phyloP scores from a whole-genome alignment of 495 filamentous ascomycete species.

The Tuber magnatum region DNA sequence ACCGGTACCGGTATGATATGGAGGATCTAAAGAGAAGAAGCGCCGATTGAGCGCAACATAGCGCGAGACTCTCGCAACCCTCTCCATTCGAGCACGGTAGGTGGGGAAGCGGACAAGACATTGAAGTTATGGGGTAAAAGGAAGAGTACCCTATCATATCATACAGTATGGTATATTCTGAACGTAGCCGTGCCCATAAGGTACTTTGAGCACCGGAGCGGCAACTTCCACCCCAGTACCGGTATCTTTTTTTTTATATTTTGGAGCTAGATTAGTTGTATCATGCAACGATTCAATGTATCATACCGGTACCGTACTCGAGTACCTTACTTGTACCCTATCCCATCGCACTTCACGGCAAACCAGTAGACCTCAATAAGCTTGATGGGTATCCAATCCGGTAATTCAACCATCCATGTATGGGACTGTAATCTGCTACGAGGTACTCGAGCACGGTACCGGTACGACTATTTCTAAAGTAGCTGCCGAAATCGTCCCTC shows the following conservation, averaged over 20 bases:
- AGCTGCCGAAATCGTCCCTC: neutral
- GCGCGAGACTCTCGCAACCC: neutral
- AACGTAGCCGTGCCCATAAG: neutral
- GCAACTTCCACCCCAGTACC: neutral
- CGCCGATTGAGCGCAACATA: neutral
- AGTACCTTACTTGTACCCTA: neutral
- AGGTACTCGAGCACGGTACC: neutral
- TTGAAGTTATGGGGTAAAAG: neutral
- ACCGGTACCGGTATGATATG: neutral
- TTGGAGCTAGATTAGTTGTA: neutral
- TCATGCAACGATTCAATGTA: too few species aligned
- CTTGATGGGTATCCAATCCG: neutral
- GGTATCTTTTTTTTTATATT: neutral
- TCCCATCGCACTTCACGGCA: neutral
- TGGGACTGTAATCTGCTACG: neutral
- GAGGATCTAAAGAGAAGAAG: neutral
- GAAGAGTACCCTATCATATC: too few species aligned
- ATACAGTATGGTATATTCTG: neutral
- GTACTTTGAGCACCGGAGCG: neutral
- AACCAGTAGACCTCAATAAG: neutral
- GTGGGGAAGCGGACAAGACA: neutral
- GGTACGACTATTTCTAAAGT: too few species aligned
- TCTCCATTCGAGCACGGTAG: neutral
- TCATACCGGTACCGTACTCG: neutral
- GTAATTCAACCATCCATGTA: neutral